Evolutionary conservation across 495 filamentous ascomycete genomes (phyloP), one percentile per base, ranked within the genome.

Genomic region (Aspergillus sclerotioniger): DNA sequence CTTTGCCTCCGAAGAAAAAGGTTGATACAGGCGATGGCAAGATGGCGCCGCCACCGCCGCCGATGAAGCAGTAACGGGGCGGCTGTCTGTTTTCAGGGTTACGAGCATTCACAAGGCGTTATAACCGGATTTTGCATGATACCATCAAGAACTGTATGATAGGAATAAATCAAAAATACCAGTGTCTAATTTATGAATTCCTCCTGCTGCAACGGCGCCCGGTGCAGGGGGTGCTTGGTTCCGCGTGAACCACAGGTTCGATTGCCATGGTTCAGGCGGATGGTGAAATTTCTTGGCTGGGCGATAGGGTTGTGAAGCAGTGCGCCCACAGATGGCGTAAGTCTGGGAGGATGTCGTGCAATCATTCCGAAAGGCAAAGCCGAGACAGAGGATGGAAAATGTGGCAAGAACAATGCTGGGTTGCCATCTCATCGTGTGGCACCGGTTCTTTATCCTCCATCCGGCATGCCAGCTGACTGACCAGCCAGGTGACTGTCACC

Each of bases 1-100:
- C 70, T 6, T 48, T 82, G 50, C 80, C 80, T 10, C 64, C 67
- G 47, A 76, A 66, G 45, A 77, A 76, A 57, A 78, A 71, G 62
- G 68, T 76, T 29, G 70, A 79, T 44, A 77, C 72, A 0, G 75
- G 75, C 12, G 66, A 68, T 8, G 71, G 77, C 54, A 79, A 77
- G 66, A 79, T 76, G 73, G 75, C 66, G 2, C 71, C 73, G 32
- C 73, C 73, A 8, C 64, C 75, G 44, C 62, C 68, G 55, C 71
- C 71, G 17, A 57, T 62, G 43, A 68, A 66, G 62, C 60, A 53
- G 51, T 63, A 43, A 48, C 15, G 32, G 25, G 52, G 19, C 28
- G 47, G 44, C 19, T 47, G 28, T 53, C 31, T 58, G 19, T 35
- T 50, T 52, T 55, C 37, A 45, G 51, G 61, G 20, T 41, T 31